Evolutionary conservation across 2,329 filamentous ascomycete genomes (phyloP).

Genomic region (Xylariaceae sp.): DNA sequence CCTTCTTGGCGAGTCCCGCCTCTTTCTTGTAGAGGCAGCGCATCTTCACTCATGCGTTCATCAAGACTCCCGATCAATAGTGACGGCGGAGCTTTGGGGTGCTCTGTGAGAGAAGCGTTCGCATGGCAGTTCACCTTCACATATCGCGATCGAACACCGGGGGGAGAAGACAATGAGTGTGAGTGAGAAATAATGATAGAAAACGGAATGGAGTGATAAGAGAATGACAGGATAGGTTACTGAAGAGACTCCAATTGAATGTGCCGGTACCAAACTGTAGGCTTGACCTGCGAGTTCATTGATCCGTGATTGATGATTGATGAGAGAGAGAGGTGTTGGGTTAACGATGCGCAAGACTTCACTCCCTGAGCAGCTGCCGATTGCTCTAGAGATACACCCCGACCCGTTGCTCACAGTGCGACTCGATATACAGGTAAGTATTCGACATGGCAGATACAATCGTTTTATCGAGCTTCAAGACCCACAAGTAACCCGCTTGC

Average conservation of each 20-base stretch:
- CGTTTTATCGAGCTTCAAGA: too few relatives aligned
- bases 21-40: slow-evolving; percentile 45
- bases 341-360: too few relatives aligned
- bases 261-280: background rate
- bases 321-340: background rate
- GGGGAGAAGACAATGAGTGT: background rate
- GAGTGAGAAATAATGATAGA: background rate
- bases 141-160: slow-evolving; percentile 14
- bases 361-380: too few relatives aligned
- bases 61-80: slow-evolving; percentile 11
- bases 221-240: background rate
- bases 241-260: background rate
- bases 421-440: too few relatives aligned
- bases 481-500: too few relatives aligned
- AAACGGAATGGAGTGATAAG: background rate
- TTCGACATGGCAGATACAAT: too few relatives aligned
- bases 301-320: background rate
- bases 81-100: slow-evolving; percentile 1
- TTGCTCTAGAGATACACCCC: too few relatives aligned
- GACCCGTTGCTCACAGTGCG: too few relatives aligned
- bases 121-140: slow-evolving; percentile 26
- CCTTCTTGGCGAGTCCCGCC: slow-evolving; percentile 55
- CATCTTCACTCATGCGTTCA: slow-evolving; percentile 36
- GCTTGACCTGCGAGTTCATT: background rate
- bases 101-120: slow-evolving; percentile 3